Base-by-base conservation (phyloP, 192 early-diverging fungal genomes). In the Coemansia sp. region DNA sequence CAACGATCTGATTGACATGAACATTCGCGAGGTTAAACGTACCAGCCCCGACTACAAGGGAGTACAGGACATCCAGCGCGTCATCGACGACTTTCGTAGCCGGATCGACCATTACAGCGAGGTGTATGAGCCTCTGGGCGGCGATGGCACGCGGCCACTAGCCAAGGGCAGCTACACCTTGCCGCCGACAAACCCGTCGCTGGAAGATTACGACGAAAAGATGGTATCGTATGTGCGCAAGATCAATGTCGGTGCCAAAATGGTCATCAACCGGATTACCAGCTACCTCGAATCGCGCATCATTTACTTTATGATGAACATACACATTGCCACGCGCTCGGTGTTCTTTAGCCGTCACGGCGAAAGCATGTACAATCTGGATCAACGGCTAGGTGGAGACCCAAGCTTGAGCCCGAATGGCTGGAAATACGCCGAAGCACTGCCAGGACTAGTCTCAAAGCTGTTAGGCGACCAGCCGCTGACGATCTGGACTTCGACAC, bases 221-320 rank as follows among this genome's bases (percentile, higher is more conserved):
- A 67, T 82, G 14, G 61, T 89, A 23, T 87, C 94, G 0, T 98
- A 92, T 63, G 90, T 98, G 59, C 97, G 98, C 73, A 81, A 97
- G 47, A 90, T 96, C 68, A 97, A 98, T 64, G 91, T 98, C 25
- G 95, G 98, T 23, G 79, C 82, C 24, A 85, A 87, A 59, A 90
- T 96, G 33, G 86, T 95, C 47, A 91, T 98, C 67, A 94, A 98
- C 74, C 89, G 91, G 66, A 93, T 98, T 58, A 84, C 89, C 45
- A 95, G 96, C 53, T 98, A 97, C 71, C 82, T 99, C 34, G 89
- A 98, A 76, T 93, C 93, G 53, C 83, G 95, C 37, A 93, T 99
- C 56, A 94, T 98, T 15, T 98, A 98, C 80, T 98, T 94, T 73
- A 73, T 99, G 64, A 98, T 98, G 95, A 99, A 99, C 71, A 83